A percentile compares a stretch with the other conserved stretches of the same genome.
These are phyloP conservation scores for Rhodotorula sp. DNA, from an alignment of 1,284 basidiomycete genomes.

Conservation along the genomic window DNA sequence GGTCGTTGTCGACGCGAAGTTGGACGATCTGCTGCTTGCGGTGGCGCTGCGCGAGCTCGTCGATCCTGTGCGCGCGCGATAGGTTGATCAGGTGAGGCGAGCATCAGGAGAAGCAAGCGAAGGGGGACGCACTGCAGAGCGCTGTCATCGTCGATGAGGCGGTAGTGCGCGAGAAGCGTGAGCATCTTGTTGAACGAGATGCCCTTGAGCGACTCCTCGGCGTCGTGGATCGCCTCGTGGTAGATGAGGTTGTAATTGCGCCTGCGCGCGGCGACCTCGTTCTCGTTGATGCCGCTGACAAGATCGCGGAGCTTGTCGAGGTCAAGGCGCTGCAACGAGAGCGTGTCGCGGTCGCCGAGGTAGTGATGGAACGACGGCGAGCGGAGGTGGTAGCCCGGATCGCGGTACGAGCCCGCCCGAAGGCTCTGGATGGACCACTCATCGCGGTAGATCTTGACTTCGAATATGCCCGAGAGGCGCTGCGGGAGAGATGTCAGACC, in stretches of 20 bases:
- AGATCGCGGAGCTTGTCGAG: slow-evolving; percentile 63
- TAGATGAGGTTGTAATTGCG: slow-evolving; percentile 73
- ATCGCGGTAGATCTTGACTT: slow-evolving; percentile 76
- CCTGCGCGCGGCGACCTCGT: slow-evolving; percentile 65
- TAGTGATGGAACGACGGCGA: slow-evolving; percentile 31
- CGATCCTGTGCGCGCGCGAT: slow-evolving; percentile 59
- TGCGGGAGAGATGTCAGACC: slow-evolving; percentile 47
- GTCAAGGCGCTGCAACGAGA: slow-evolving; percentile 49
- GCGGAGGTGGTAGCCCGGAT: slow-evolving; percentile 5
- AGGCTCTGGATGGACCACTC: slow-evolving; percentile 67
- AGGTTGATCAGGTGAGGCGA: background rate
- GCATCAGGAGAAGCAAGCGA: slow-evolving; percentile 1
- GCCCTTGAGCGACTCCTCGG: slow-evolving; percentile 69
- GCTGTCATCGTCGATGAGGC: slow-evolving; percentile 83
- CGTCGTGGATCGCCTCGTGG: slow-evolving; percentile 74
- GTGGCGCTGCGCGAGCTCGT: slow-evolving; percentile 74
- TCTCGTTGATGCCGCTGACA: slow-evolving; percentile 67
- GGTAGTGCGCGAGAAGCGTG: slow-evolving; percentile 83
- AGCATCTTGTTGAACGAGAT: slow-evolving; percentile 93
- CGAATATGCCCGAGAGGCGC: slow-evolving; percentile 78
- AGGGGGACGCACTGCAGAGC: slow-evolving; percentile 71
- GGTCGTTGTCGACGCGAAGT: slow-evolving; percentile 79
- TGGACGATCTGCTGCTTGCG: slow-evolving; percentile 76
- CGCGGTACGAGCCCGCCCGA: slow-evolving; percentile 20
- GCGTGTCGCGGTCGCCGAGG: slow-evolving; percentile 21